These are phyloP conservation scores for Liquidambar formosana DNA, from an alignment of 164 flowering plant species.

Conservation along the genomic window DNA sequence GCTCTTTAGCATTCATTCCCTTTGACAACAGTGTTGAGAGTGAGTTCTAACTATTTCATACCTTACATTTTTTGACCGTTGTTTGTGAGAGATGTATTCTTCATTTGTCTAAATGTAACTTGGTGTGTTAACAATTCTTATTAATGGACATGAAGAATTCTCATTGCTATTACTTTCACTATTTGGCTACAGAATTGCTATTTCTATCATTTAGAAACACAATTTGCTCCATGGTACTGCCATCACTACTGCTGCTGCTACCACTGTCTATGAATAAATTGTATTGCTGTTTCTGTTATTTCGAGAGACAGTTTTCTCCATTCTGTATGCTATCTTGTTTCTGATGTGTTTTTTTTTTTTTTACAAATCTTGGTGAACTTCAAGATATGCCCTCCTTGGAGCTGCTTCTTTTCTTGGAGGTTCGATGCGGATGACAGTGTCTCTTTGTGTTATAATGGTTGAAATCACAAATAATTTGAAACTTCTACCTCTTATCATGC, in stretches of 20 bases:
- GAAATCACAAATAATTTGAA: slow-evolving; percentile 95
- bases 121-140: too few relatives aligned
- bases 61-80: not conserved
- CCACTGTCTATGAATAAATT: too few relatives aligned
- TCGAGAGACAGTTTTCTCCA: not conserved
- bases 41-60: not conserved
- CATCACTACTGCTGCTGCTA: too few relatives aligned
- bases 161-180: not conserved
- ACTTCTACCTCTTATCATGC: slow-evolving; percentile 94
- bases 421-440: slow-evolving; percentile 98
- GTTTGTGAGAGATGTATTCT: too few relatives aligned
- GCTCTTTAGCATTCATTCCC: too few relatives aligned
- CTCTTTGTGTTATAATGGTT: slow-evolving; percentile 97
- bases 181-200: too few relatives aligned
- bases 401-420: slow-evolving; percentile 99
- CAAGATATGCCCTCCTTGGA: slow-evolving; percentile 91
- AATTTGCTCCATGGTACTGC: not conserved
- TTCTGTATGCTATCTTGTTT: not conserved
- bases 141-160: too few relatives aligned
- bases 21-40: too few relatives aligned
- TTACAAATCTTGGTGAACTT: slow-evolving; percentile 6
- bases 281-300: not conserved
- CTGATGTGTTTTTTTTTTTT: not conserved
- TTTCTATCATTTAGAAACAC: too few relatives aligned
- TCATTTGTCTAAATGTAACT: too few relatives aligned